Conservation (phyloP, 1,139 yeast species). For the Debaryomyces sp. region DNA sequence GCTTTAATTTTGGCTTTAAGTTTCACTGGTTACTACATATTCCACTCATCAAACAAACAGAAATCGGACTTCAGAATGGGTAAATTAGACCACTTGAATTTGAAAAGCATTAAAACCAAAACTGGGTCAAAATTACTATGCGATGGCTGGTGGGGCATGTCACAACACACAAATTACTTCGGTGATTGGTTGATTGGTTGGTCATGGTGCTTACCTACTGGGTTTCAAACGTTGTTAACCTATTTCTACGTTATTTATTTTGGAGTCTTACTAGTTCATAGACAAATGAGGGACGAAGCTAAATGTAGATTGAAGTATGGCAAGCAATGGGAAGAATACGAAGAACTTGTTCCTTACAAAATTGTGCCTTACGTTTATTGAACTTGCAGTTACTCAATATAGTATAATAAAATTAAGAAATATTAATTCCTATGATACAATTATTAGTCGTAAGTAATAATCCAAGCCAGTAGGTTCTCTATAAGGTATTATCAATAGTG, state of each 20-base stretch:
- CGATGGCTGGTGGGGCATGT: conserved; percentile 95
- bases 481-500: not conserved
- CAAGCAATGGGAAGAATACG: conserved; percentile 81
- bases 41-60: conserved; percentile 81
- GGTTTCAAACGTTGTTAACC: conserved; percentile 77
- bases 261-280: conserved; percentile 76
- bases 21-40: conserved; percentile 72
- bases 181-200: conserved; percentile 95
- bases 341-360: conserved; percentile 78
- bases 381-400: not conserved
- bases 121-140: conserved; percentile 80
- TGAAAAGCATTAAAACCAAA: conserved; percentile 69
- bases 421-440: not conserved
- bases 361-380: conserved; percentile 87
- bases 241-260: conserved; percentile 87
- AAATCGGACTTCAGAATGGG: conserved; percentile 85
- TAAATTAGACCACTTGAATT: conserved; percentile 58
- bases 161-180: conserved; percentile 92
- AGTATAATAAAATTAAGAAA: not conserved
- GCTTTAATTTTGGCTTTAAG: conserved; percentile 48
- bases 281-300: conserved; percentile 90
- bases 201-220: conserved; percentile 93
- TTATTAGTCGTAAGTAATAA: not conserved
- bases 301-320: conserved; percentile 89
- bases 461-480: not conserved